Conservation (phyloP, 2,329 filamentous ascomycete genomes). For the Curvularia verruculosa region DNA sequence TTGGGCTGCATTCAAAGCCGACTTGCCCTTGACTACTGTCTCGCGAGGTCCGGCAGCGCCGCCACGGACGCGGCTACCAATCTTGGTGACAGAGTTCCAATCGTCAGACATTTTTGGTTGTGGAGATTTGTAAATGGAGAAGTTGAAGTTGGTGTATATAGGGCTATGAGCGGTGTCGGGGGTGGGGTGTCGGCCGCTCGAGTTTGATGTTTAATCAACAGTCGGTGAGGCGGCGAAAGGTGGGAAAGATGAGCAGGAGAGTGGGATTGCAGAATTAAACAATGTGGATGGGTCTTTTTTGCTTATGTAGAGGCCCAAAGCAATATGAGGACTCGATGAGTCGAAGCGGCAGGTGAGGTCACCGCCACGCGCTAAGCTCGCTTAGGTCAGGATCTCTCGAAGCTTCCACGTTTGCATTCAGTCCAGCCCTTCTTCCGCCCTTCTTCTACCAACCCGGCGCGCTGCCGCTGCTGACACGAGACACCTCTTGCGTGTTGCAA, state of each 20-base stretch:
- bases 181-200: constrained; percentile 21
- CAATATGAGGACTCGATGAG: constrained; percentile 22
- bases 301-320: constrained; percentile 21
- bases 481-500: constrained; percentile 2
- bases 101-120: constrained; percentile 70
- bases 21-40: constrained; percentile 86
- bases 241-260: neutral
- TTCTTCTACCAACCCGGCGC: constrained; percentile 14
- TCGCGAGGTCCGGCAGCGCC: constrained; percentile 73
- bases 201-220: constrained; percentile 11
- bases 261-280: constrained; percentile 9
- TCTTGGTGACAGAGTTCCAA: constrained; percentile 91
- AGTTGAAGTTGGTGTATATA: constrained; percentile 14
- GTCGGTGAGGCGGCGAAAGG: constrained; percentile 16
- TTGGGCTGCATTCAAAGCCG: constrained; percentile 85
- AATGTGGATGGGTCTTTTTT: constrained; percentile 17
- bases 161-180: constrained; percentile 18
- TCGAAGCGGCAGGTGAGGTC: constrained; percentile 28
- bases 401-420: constrained; percentile 27
- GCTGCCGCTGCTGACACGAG: constrained; percentile 13
- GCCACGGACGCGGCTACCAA: constrained; percentile 81
- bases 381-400: constrained; percentile 24
- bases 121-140: constrained; percentile 7
- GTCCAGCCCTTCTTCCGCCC: constrained; percentile 15
- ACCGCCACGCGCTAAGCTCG: constrained; percentile 28